phyloP scores from a whole-genome alignment of 805 yeast species.

The Brettanomyces nanus region DNA sequence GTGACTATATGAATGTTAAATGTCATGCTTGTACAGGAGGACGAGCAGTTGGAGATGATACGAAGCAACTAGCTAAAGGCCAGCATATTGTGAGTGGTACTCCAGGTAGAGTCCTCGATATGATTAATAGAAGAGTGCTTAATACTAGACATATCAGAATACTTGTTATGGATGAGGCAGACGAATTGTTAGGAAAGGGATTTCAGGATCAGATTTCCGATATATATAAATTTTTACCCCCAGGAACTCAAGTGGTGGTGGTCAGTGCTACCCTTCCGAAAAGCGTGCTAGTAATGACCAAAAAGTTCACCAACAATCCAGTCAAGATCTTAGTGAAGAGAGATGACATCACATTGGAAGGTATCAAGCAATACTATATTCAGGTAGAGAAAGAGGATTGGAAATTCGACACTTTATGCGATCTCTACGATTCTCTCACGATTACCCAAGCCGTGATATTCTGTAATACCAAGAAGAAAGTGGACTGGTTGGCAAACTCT shows the following conservation, averaged over 20 bases:
- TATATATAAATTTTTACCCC: constrained; percentile 82
- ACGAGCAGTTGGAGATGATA: constrained; percentile 81
- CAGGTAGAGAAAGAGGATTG: constrained; percentile 88
- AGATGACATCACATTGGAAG: constrained; percentile 93
- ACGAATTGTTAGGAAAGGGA: constrained; percentile 89
- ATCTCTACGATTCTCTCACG: constrained; percentile 88
- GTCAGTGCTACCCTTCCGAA: constrained; percentile 92
- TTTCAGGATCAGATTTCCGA: constrained; percentile 95
- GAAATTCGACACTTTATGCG: constrained; percentile 93
- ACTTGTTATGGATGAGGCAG: constrained; percentile 97
- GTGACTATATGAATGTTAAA: constrained; percentile 80
- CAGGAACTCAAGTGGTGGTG: constrained; percentile 86
- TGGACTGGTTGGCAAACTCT: constrained; percentile 76
- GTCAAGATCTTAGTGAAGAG: constrained; percentile 89
- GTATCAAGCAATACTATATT: constrained; percentile 86
- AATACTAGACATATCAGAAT: constrained; percentile 79
- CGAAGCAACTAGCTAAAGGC: constrained; percentile 73
- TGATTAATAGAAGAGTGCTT: constrained; percentile 86
- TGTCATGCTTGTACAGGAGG: constrained; percentile 99
- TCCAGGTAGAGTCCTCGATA: constrained; percentile 95
- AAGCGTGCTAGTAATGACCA: constrained; percentile 85
- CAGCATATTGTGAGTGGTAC: constrained; percentile 96
- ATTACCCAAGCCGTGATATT: constrained; percentile 97
- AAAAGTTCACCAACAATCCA: constrained; percentile 91
- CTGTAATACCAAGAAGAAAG: constrained; percentile 93